Conservation (phyloP, 768 basidiomycete genomes). For the Collybiopsis confluens region DNA sequence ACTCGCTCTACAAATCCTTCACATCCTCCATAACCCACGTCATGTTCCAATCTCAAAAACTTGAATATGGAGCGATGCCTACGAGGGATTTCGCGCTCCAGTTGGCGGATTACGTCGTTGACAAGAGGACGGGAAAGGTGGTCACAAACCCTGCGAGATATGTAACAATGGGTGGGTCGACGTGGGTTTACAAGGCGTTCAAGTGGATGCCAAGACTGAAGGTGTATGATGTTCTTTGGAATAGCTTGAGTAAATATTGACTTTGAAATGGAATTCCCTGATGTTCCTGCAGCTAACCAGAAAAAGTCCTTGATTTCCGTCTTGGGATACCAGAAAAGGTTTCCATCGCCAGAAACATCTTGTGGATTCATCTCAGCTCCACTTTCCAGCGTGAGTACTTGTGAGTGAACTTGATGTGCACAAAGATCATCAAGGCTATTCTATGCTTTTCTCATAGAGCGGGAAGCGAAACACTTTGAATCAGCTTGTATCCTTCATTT, state of each 20-base stretch:
- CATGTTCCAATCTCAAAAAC: slow-evolving; percentile 3
- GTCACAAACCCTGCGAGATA: neutral
- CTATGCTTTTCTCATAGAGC: too few species aligned
- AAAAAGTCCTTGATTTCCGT: too few species aligned
- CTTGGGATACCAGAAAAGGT: too few species aligned
- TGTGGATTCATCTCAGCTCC: too few species aligned
- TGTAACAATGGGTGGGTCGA: slow-evolving; percentile 3
- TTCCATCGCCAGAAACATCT: too few species aligned
- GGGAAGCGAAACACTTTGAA: too few species aligned
- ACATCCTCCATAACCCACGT: neutral
- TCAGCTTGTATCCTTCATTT: too few species aligned
- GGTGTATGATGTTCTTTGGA: slow-evolving; percentile 5
- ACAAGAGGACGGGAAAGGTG: neutral
- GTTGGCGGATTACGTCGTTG: neutral
- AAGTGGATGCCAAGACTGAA: slow-evolving; percentile 5
- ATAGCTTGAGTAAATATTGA: slow-evolving; percentile 1
- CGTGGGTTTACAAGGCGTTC: neutral
- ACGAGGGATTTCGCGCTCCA: neutral
- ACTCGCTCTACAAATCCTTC: slow-evolving; percentile 5
- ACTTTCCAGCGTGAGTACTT: too few species aligned
- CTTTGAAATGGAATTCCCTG: too few species aligned
- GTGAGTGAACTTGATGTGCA: too few species aligned
- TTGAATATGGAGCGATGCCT: slow-evolving; percentile 3
- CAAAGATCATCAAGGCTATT: too few species aligned
- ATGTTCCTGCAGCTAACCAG: too few species aligned